Percentiles rank a stretch among this genome's conserved stretches.
Evolutionary conservation across 345 rosid genomes (phyloP).

Genomic region (Streptanthus diversifolius): DNA sequence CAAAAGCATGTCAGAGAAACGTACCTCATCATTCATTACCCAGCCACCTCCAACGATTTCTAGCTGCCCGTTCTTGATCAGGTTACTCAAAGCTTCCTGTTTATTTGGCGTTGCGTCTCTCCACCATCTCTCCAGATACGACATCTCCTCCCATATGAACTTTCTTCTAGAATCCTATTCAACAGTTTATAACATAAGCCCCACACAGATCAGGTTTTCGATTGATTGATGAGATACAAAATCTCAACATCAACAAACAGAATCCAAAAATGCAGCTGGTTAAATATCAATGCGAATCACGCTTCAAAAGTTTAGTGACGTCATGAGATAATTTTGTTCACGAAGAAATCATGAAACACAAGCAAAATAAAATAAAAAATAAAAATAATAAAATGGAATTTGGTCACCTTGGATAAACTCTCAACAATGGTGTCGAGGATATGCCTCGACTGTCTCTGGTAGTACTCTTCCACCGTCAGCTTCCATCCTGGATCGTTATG

Average conservation of each 20-base stretch:
- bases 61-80: slow-evolving; percentile 87
- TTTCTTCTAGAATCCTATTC: slow-evolving; percentile 74
- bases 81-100: slow-evolving; percentile 58
- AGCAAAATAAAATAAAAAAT: background rate
- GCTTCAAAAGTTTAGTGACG: slow-evolving; percentile 17
- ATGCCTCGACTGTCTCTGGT: slow-evolving; percentile 70
- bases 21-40: slow-evolving; percentile 99
- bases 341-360: background rate
- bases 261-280: background rate
- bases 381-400: background rate
- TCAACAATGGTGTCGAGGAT: slow-evolving; percentile 87
- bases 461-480: slow-evolving; percentile 93
- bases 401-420: slow-evolving; percentile 69
- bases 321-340: slow-evolving; percentile 10
- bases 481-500: slow-evolving; percentile 99
- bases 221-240: background rate
- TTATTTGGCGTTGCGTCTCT: slow-evolving; percentile 71
- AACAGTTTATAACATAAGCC: slow-evolving; percentile 14
- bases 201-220: background rate
- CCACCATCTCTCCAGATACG: slow-evolving; percentile 98
- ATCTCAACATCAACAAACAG: background rate
- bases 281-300: background rate
- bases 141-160: slow-evolving; percentile 99
- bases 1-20: background rate
- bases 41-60: slow-evolving; percentile 99